Evolutionary conservation across 1,284 basidiomycete species (phyloP), one percentile per base, ranked within the genome.

Genomic region (Volvariella surrecta): DNA sequence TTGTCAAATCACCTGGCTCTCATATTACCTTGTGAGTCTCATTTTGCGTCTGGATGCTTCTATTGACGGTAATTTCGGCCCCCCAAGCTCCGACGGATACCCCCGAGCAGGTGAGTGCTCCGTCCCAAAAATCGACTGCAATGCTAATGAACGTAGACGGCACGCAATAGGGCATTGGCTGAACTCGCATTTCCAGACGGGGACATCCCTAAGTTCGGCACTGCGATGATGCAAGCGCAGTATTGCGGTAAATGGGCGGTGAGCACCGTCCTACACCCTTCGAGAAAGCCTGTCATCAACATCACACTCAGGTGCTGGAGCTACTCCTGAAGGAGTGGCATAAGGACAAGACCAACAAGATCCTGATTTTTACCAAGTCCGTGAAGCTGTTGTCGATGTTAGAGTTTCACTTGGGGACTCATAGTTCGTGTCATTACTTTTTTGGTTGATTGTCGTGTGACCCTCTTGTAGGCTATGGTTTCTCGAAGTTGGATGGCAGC

Each of bases 241-340:
- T 79, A 79, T 46, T 93, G 90, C 53, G 91, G 90, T 2, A 94
- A 94, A 63, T 93, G 89, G 89, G 62, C 66, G 51, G 85, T 86
- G 49, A 46, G 74, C 62, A n/a, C n/a, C n/a, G n/a, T n/a, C n/a
- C n/a, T 17, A n/a, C 32, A 32, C 24, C 35, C 9, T 7, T 42
- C 43, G n/a, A 22, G 35, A 16, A 48, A 24, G n/a, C n/a, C n/a
- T n/a, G n/a, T n/a, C n/a, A n/a, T n/a, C n/a, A 15, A 35, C 18
- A 13, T 8, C 9, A 1, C 28, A 31, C 19, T 1, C 53, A 89
- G 82, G 76, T 86, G 0, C 62, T 92, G 13, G 70, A 81, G 45
- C 64, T 69, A 1, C 64, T 92, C 0, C 63, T 92, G 13, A 67
- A 62, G 22, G 73, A 77, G 45, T 88, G 85, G 85, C 63, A 66